Evolutionary conservation across 257 asterid species (phyloP).

Genomic region (Fraxinus excelsior): DNA sequence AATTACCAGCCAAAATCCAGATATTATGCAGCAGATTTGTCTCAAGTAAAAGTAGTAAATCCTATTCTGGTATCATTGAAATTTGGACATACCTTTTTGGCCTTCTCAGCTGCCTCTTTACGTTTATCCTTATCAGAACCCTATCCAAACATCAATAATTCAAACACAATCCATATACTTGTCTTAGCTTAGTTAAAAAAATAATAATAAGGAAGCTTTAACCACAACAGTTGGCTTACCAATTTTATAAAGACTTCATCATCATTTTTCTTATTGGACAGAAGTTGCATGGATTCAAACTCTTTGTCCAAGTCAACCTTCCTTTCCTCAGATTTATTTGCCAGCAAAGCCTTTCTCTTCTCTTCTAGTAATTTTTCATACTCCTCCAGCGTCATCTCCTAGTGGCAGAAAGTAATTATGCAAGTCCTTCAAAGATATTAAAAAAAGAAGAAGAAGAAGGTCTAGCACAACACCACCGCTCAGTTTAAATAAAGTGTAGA

Average conservation of each 20-base stretch:
- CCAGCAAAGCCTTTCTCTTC: conserved; percentile 62
- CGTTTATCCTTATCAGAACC: conserved; percentile 64
- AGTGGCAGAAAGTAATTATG: neutral
- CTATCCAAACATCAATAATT: conserved; percentile 26
- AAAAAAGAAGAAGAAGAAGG: neutral
- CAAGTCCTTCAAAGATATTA: neutral
- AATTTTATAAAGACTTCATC: conserved; percentile 64
- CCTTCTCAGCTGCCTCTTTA: conserved; percentile 61
- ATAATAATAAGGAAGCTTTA: neutral
- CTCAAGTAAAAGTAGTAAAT: neutral
- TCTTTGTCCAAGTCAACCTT: conserved; percentile 65
- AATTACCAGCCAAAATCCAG: neutral
- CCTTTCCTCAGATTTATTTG: conserved; percentile 60
- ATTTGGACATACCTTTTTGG: conserved; percentile 48
- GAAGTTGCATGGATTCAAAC: conserved; percentile 62
- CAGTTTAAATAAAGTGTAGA: neutral
- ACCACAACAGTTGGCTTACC: conserved; percentile 36
- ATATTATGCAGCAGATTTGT: neutral
- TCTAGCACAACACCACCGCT: neutral
- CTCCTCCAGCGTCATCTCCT: conserved; percentile 86
- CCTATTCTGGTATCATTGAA: neutral
- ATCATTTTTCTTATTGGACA: conserved; percentile 66
- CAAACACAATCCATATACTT: neutral
- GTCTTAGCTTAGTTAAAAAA: neutral
- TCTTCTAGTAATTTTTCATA: conserved; percentile 65